Evolutionary conservation across 305 asterid species (phyloP), one percentile per base, ranked within the genome.

Genomic region (Fraxinus baroniana): DNA sequence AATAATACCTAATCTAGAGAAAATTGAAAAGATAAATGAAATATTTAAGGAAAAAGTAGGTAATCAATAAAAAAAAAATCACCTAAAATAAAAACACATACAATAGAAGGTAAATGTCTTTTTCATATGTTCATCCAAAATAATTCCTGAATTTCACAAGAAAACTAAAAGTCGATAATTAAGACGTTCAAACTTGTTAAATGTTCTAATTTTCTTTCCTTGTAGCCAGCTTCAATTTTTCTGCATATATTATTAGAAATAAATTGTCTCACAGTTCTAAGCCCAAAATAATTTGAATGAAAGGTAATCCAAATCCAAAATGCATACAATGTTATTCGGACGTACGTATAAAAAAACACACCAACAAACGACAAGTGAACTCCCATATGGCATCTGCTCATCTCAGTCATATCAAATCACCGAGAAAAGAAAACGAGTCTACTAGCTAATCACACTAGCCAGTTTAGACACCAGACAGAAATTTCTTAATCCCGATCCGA

Each of bases 401-500:
- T 7, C 18, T 30, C 64, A 64, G 76, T 30, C 22, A 39, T 12
- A 41, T 10, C 15, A 78, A 46, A 46, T 46, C 57, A 46, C 57
- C 57, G 57, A 46, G 6, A 3, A 18, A 46, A 46, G 57, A 46
- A 46, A 46, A 44, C 55, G 57, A 3, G 18, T 5, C 57, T 46
- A 46, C 6, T 17, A 52, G 75, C 39, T 28, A 28, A 4, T 10
- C 74, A 26, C 74, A 28, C 74, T 68, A 24, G 76, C 76, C 3
- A 33, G 28, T 17, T 32, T 1, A 32, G 13, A 32, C 10, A 17
- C 76, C 22, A 33, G 9, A 3, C 5, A 10, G 13, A 57, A 57
- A 57, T 18, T 82, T 77, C 32, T 62, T 22, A 92, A 79, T 89
- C 89, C 2, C 83, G 91, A 35, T 84, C 89, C 0, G 97, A 95